A percentile compares a stretch with the other conserved stretches of the same genome.
These are phyloP conservation scores for Noccaea caerulescens DNA, from an alignment of 345 rosid species.

Conservation along the genomic window DNA sequence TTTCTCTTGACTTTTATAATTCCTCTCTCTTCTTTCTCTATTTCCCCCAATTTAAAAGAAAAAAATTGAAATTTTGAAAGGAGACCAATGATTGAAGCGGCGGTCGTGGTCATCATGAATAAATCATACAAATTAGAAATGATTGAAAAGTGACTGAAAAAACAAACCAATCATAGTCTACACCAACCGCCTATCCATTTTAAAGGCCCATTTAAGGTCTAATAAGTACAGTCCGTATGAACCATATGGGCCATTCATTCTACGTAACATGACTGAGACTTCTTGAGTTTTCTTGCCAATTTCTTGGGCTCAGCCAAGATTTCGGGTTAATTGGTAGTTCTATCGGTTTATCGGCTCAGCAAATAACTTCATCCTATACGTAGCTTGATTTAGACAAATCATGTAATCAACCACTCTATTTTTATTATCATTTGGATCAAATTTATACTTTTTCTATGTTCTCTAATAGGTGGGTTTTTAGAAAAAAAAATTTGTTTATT, in stretches of 20 bases:
- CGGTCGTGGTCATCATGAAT: constrained; percentile 48
- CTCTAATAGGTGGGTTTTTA: too few relatives aligned
- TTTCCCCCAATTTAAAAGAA: background rate
- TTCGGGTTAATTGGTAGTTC: background rate
- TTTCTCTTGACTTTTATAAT: constrained; percentile 29
- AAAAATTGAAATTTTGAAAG: constrained; percentile 21
- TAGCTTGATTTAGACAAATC: too few relatives aligned
- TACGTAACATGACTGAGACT: background rate
- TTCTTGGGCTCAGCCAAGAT: background rate
- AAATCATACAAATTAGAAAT: constrained; percentile 45
- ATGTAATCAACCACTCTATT: too few relatives aligned
- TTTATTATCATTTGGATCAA: too few relatives aligned
- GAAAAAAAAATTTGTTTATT: too few relatives aligned
- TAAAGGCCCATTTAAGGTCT: constrained; percentile 22
- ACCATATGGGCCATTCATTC: too few relatives aligned
- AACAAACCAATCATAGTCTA: constrained; percentile 19
- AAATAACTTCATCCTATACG: too few relatives aligned
- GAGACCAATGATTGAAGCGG: constrained; percentile 45
- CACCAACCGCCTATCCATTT: constrained; percentile 27
- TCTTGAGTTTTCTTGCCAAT: constrained; percentile 1
- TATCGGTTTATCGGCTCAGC: background rate
- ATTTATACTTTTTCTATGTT: too few relatives aligned
- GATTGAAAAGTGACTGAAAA: constrained; percentile 42
- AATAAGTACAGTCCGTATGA: background rate
- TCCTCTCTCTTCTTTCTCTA: background rate